Percentiles rank a stretch among this genome's conserved stretches.
These are phyloP conservation scores for Juglanconis juglandina DNA, from an alignment of 2,329 filamentous ascomycete genomes.

Conservation along the genomic window DNA sequence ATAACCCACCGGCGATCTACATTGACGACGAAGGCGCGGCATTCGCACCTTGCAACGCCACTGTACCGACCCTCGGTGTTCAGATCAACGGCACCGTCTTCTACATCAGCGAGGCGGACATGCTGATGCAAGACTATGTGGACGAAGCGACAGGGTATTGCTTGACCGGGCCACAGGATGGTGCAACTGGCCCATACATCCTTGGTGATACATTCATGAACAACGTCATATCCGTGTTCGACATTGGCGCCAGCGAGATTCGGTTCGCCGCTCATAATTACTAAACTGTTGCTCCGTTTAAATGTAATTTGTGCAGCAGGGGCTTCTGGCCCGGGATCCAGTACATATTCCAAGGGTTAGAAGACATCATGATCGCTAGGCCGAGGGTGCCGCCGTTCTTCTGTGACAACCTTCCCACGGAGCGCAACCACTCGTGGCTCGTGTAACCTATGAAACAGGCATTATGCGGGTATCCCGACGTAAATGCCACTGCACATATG, in stretches of 20 bases:
- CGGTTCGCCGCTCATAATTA: constrained; percentile 4
- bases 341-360: too few species aligned
- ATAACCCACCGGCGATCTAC: constrained; percentile 24
- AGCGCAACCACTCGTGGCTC: too few species aligned
- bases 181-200: constrained; percentile 4
- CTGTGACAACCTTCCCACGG: too few species aligned
- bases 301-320: not conserved
- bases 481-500: too few species aligned
- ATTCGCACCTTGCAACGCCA: constrained; percentile 28
- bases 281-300: not conserved
- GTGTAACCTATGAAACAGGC: too few species aligned
- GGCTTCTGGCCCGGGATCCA: too few species aligned
- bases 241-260: constrained; percentile 12
- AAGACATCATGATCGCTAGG: too few species aligned
- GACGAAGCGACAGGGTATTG: not conserved
- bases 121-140: constrained; percentile 3
- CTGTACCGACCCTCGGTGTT: constrained; percentile 14
- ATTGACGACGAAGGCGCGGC: constrained; percentile 20
- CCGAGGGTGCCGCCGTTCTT: too few species aligned
- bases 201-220: constrained; percentile 15
- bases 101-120: constrained; percentile 7
- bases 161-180: constrained; percentile 4
- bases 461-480: too few species aligned
- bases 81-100: constrained; percentile 8
- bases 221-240: constrained; percentile 13